A percentile compares a stretch with the other conserved stretches of the same genome.
These are phyloP conservation scores for Parathielavia appendiculata DNA, from an alignment of 495 filamentous ascomycete species.

Conservation along the genomic window DNA sequence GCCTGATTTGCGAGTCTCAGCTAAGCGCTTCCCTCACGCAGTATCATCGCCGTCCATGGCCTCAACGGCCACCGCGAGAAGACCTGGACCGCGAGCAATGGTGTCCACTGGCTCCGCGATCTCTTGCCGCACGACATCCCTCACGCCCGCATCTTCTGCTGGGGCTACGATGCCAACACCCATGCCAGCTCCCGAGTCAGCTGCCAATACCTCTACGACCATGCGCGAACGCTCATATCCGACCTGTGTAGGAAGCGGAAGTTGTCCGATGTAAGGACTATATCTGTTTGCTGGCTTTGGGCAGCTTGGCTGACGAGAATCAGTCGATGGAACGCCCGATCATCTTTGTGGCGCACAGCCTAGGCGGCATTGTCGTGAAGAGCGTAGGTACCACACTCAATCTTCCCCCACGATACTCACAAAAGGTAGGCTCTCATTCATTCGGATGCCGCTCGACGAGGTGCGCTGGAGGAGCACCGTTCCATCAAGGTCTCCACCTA, in stretches of 20 bases:
- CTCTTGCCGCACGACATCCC: slow-evolving; percentile 30
- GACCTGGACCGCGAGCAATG: slow-evolving; percentile 9
- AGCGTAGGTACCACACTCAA: slow-evolving; percentile 19
- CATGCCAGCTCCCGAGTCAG: slow-evolving; percentile 2
- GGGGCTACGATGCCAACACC: slow-evolving; percentile 30
- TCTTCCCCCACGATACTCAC: slow-evolving; percentile 1
- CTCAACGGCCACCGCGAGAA: slow-evolving; percentile 14
- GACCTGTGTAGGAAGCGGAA: slow-evolving; percentile 14
- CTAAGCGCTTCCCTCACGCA: no score
- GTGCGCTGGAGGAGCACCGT: slow-evolving; percentile 4
- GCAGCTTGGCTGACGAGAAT: no score
- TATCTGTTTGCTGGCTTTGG: no score
- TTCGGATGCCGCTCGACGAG: slow-evolving; percentile 5
- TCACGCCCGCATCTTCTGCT: slow-evolving; percentile 31
- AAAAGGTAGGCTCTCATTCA: slow-evolving; percentile 15
- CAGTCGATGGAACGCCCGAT: slow-evolving; percentile 20
- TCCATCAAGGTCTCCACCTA: slow-evolving; percentile 9
- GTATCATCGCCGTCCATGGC: slow-evolving; percentile 17
- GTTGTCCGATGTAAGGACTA: slow-evolving; percentile 10
- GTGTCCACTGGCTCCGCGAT: slow-evolving; percentile 30
- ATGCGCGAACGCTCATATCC: slow-evolving; percentile 7
- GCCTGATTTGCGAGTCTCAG: no score
- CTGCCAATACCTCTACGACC: slow-evolving; percentile 12
- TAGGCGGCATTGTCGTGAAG: slow-evolving; percentile 37
- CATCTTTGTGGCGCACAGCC: slow-evolving; percentile 36